Percentiles rank a stretch among this genome's conserved stretches.
These are phyloP conservation scores for Dichomitus squalens DNA, from an alignment of 1,284 basidiomycete species.

Conservation along the genomic window DNA sequence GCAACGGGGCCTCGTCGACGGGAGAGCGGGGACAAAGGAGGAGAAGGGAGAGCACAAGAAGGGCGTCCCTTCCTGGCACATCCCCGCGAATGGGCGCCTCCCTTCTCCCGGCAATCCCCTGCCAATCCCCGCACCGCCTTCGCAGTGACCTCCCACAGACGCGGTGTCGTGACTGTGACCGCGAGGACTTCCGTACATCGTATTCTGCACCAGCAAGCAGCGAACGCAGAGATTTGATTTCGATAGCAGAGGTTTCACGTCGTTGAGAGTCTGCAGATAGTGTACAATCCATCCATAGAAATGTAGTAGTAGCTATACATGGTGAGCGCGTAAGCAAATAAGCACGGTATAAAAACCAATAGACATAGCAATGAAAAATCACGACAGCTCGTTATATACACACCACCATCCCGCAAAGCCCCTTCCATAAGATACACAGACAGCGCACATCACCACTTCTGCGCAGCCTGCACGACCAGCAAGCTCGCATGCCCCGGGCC, in stretches of 20 bases:
- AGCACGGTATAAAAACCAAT: no score
- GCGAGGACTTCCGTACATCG: background rate
- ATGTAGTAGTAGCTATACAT: background rate
- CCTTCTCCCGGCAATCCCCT: background rate
- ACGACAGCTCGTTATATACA: background rate
- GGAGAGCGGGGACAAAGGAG: background rate
- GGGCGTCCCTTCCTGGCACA: conserved; percentile 6
- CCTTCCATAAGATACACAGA: background rate
- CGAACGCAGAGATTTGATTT: no score
- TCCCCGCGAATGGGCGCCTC: conserved; percentile 8
- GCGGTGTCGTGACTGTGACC: conserved; percentile 19
- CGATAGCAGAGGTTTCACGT: no score
- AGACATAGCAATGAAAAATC: background rate
- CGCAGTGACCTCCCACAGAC: conserved; percentile 1
- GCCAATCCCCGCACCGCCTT: no score
- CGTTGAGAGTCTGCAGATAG: background rate
- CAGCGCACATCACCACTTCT: conserved; percentile 2
- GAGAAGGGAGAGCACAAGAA: conserved; percentile 8
- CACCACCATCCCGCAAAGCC: background rate
- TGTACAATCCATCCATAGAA: no score
- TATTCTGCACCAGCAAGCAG: no score
- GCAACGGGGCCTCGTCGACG: background rate
- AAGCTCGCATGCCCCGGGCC: conserved; percentile 25
- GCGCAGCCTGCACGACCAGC: conserved; percentile 29
- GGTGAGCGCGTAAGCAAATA: no score